phyloP scores from a whole-genome alignment of 495 filamentous ascomycete species.

The Gamarada debralockiae region DNA sequence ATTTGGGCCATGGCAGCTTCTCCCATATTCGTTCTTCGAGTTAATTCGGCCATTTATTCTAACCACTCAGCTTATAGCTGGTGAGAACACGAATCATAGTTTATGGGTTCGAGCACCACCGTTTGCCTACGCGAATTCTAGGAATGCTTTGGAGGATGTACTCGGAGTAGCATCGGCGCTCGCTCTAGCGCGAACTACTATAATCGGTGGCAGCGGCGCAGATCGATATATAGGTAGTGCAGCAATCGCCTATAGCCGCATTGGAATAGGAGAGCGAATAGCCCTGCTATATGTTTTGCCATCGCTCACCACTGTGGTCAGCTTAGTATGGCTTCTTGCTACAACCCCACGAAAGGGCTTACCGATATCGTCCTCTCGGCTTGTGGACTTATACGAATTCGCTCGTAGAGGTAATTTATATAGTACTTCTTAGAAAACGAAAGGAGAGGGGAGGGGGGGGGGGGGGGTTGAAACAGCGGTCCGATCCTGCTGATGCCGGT shows the following conservation, averaged over 20 bases:
- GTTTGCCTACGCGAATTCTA: not conserved
- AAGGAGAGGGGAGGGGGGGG: not conserved
- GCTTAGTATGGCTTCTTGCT: not conserved
- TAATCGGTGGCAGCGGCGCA: not conserved
- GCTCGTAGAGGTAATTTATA: not conserved
- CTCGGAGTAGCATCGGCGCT: not conserved
- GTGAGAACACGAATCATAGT: not conserved
- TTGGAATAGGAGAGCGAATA: not conserved
- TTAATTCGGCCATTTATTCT: not conserved
- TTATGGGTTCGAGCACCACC: not conserved
- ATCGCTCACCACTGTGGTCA: not conserved
- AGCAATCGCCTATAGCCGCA: not conserved
- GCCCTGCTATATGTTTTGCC: not conserved
- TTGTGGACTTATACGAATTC: not conserved
- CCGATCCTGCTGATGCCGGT: not conserved
- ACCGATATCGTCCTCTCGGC: not conserved
- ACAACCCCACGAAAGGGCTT: not conserved
- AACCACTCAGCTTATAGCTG: not conserved
- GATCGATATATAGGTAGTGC: not conserved
- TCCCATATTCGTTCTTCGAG: not conserved
- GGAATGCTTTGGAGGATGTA: conserved; percentile 4
- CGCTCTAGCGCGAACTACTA: not conserved
- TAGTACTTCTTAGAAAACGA: not conserved
- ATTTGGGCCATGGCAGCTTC: not conserved
- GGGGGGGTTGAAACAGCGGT: not conserved